These are phyloP conservation scores for Dioscorea cayenensis DNA, from an alignment of 116 monocot genomes.

Conservation along the genomic window DNA sequence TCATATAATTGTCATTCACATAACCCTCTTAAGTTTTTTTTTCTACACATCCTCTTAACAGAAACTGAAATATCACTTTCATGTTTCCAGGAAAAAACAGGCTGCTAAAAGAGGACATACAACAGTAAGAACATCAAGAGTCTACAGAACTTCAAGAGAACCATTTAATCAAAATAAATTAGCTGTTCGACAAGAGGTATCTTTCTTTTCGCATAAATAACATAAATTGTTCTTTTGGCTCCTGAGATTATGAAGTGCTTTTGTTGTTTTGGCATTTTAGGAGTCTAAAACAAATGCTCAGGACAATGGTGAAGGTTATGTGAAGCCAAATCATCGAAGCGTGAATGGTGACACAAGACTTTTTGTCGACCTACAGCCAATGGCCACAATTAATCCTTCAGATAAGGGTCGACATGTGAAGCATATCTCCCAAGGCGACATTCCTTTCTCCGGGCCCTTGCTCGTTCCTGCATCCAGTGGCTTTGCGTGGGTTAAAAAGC, in stretches of 20 bases:
- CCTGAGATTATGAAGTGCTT: not conserved
- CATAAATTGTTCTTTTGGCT: not conserved
- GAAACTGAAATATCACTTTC: not conserved
- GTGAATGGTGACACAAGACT: conserved; percentile 36
- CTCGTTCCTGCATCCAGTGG: conserved; percentile 62
- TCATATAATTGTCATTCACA: too few relatives aligned
- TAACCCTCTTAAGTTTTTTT: not conserved
- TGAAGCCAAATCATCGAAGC: conserved; percentile 25
- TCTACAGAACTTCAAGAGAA: conserved; percentile 36
- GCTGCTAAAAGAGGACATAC: conserved; percentile 17
- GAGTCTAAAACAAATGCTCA: conserved; percentile 19
- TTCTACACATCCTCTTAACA: not conserved
- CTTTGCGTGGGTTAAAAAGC: conserved; percentile 82
- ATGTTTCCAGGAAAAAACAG: conserved; percentile 42
- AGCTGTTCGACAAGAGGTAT: conserved; percentile 43
- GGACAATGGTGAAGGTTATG: conserved; percentile 7
- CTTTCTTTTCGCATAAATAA: not conserved
- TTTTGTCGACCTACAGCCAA: conserved; percentile 43
- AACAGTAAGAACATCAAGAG: conserved; percentile 47
- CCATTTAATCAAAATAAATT: conserved; percentile 23
- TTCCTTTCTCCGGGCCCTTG: conserved; percentile 67
- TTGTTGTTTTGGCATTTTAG: conserved; percentile 17
- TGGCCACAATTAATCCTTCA: conserved; percentile 29
- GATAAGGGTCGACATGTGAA: conserved; percentile 19
- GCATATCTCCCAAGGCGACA: conserved; percentile 25